Base-by-base conservation (phyloP, 2,329 filamentous ascomycete species). In the Metarhizium album region DNA sequence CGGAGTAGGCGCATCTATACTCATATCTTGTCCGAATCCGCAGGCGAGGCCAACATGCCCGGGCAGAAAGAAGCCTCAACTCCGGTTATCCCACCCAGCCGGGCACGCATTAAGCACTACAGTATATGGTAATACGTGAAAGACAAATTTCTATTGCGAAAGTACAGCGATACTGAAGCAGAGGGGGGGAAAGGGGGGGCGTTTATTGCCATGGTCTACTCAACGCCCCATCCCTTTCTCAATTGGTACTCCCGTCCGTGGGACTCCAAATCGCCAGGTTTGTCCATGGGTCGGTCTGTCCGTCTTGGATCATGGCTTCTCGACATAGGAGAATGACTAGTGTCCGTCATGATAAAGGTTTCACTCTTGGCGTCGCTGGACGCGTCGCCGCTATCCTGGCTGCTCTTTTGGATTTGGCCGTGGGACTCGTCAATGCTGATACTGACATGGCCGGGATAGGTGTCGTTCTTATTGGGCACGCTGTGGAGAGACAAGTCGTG, bases 401-500 rank as follows among this genome's bases (percentile, higher is more conserved):
- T 35, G 22, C 20, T 7, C 22, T 23, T 24, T 18, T 48, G 46
- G 7, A 45, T 33, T 7, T 49, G 14, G 14, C 18, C 42, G 20
- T 53, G 52, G n/a, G 54, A 53, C 8, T 54, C 53, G 43, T 57
- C 55, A 35, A 62, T 55, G 11, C 57, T 54, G n/a, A 57, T 52
- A 40, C 55, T 46, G 8, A 55, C 46, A 16, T 54, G 42, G 46
- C 54, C 35, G 37, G 23, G 13, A 2, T n/a, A 43, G 7, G 27
- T 38, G n/a, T 46, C 46, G 9, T 20, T 42, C 16, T 29, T 31
- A 35, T 22, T 18, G 16, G 45, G 9, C 35, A 67, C 54, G 9
- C 57, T 55, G 22, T 64, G 59, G 6, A 72, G 58, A 3, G 67
- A 67, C 11, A 71, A 56, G 27, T 73, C 70, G 24, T 64, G 60